Conservation (phyloP, 2,329 filamentous ascomycete genomes). For the Colletotrichum costaricense region DNA sequence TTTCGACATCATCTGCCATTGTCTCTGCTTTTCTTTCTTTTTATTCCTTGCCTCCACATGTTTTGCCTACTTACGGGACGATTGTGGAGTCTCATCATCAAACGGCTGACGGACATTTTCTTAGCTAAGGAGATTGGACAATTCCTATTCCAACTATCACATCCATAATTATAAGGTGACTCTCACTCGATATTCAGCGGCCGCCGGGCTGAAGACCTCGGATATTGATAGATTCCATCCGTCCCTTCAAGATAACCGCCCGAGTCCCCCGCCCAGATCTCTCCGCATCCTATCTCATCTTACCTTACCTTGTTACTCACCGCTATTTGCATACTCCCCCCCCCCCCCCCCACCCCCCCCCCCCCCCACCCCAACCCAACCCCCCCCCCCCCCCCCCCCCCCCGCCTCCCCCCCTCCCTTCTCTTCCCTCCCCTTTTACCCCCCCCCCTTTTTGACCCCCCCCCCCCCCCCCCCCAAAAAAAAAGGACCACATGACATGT, state of each 20-base stretch:
- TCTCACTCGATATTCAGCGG: neutral
- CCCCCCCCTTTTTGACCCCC: neutral
- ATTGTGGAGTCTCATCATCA: neutral
- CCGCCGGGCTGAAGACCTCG: neutral
- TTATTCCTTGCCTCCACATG: neutral
- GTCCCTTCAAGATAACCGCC: neutral
- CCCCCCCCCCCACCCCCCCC: neutral
- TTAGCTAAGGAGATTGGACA: neutral
- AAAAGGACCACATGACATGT: slow-evolving; percentile 8
- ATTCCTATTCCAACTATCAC: neutral
- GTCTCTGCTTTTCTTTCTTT: neutral
- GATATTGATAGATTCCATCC: neutral
- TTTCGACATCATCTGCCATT: neutral
- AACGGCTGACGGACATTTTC: neutral
- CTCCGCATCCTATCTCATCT: neutral
- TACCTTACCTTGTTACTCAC: slow-evolving; percentile 4
- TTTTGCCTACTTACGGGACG: neutral
- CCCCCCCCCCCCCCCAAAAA: neutral
- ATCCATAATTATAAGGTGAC: neutral
- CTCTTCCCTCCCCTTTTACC: neutral
- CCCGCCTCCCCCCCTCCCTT: too few species aligned
- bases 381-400: too few species aligned
- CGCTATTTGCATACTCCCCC: slow-evolving; percentile 21
- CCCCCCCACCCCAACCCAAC: too few species aligned
- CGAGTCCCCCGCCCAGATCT: neutral